These are phyloP conservation scores for Pythium sp. DNA, from an alignment of 352 stramenopile species.

Conservation along the genomic window DNA sequence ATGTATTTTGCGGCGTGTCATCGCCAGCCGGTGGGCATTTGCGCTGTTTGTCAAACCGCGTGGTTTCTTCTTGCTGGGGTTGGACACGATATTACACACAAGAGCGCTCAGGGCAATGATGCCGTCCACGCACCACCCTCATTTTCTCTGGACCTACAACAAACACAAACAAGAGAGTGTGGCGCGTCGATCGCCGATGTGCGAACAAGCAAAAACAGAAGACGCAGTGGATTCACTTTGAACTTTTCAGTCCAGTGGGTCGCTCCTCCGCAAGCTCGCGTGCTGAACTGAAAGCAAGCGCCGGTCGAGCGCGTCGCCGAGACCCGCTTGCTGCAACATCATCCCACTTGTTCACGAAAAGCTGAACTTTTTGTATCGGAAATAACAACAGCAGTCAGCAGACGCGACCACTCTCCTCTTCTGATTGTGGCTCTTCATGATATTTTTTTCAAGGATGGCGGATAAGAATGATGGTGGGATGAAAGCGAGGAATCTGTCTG, in stretches of 20 bases:
- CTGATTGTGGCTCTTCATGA: neutral
- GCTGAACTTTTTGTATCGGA: neutral
- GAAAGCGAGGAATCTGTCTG: neutral
- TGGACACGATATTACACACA: neutral
- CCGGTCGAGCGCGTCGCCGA: neutral
- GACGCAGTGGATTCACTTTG: neutral
- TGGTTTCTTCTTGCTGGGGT: neutral
- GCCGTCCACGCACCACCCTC: neutral
- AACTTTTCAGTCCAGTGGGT: conserved; percentile 1
- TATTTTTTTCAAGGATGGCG: neutral
- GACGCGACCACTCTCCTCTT: neutral
- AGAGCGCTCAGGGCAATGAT: no score
- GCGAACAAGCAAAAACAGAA: conserved; percentile 1
- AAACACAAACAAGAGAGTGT: neutral
- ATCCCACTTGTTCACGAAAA: neutral
- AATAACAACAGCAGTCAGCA: neutral
- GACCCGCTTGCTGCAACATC: neutral
- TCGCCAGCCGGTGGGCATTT: neutral
- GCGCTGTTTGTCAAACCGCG: neutral
- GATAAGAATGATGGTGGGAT: conserved; percentile 12
- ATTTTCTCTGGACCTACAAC: neutral
- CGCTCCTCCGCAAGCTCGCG: neutral
- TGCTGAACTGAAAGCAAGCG: conserved; percentile 2
- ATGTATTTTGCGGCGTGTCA: neutral
- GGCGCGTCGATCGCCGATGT: conserved; percentile 5